Evolutionary conservation across 2,329 filamentous ascomycete species (phyloP).

Genomic region (Proliferodiscus dingleyae): DNA sequence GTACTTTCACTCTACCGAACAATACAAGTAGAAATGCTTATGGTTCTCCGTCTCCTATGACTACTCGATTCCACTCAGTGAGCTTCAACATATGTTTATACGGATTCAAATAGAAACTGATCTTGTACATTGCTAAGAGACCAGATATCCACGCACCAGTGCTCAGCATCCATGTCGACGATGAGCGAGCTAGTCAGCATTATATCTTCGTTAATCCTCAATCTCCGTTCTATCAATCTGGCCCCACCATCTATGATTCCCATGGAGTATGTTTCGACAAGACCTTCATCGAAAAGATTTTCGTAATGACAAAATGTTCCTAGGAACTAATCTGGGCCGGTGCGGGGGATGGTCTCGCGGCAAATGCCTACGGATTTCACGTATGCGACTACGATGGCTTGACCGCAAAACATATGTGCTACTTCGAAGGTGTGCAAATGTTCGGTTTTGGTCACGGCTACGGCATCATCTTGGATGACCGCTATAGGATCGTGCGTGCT

Average conservation of each 20-base stretch:
- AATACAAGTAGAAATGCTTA: too few relatives aligned
- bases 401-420: neutral
- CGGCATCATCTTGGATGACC: conserved; percentile 24
- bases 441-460: conserved; percentile 22
- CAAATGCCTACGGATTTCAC: neutral
- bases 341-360: neutral
- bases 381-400: neutral
- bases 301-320: neutral
- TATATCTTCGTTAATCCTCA: neutral
- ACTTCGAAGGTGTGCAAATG: neutral
- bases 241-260: neutral
- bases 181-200: neutral
- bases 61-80: neutral
- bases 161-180: neutral
- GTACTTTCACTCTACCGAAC: too few relatives aligned
- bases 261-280: neutral
- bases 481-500: conserved; percentile 28
- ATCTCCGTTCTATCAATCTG: neutral
- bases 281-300: neutral
- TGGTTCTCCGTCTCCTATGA: too few relatives aligned
- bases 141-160: neutral
- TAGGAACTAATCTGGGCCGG: neutral
- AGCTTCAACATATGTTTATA: neutral
- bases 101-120: too few relatives aligned
- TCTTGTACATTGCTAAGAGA: neutral